Percentiles rank a stretch among this genome's conserved stretches.
phyloP scores from a whole-genome alignment of 495 filamentous ascomycete species.

The Penicillium macrosclerotiorum region DNA sequence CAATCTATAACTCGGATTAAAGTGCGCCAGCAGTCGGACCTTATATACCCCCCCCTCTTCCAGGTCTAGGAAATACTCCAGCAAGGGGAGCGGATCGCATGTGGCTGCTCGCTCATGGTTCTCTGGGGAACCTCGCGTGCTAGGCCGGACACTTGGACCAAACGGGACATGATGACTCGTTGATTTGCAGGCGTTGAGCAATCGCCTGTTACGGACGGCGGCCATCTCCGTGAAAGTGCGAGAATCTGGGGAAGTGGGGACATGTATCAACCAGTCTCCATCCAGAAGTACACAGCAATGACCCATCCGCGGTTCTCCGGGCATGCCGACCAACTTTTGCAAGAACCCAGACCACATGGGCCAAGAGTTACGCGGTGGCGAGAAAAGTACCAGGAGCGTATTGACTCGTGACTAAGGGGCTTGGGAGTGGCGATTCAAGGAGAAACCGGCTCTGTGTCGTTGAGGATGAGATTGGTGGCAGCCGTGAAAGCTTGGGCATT shows the following conservation, averaged over 20 bases:
- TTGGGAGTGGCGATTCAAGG: slow-evolving; percentile 6
- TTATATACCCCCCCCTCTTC: slow-evolving; percentile 10
- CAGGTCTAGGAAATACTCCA: background rate
- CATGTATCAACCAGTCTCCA: slow-evolving; percentile 1
- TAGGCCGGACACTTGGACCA: background rate
- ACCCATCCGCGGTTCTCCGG: slow-evolving; percentile 5
- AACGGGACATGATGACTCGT: slow-evolving; percentile 26
- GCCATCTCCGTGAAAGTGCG: slow-evolving; percentile 4
- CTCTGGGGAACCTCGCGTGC: background rate
- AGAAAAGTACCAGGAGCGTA: background rate
- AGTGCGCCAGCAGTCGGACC: background rate
- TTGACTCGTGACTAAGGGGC: slow-evolving; percentile 15
- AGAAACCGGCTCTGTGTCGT: background rate
- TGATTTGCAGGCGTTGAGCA: slow-evolving; percentile 6
- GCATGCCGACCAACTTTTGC: background rate
- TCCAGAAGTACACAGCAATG: too few relatives aligned
- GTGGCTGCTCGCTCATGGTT: slow-evolving; percentile 1
- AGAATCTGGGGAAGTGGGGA: slow-evolving; percentile 25
- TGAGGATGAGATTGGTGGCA: slow-evolving; percentile 13
- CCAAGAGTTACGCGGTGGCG: slow-evolving; percentile 14
- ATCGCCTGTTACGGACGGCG: background rate
- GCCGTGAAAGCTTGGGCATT: slow-evolving; percentile 10
- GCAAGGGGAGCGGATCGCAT: background rate
- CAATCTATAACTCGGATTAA: too few relatives aligned
- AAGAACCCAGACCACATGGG: slow-evolving; percentile 14